A percentile compares a stretch with the other conserved stretches of the same genome.
Evolutionary conservation across 1,284 basidiomycete genomes (phyloP).

Genomic region (Calocybe gambosa): DNA sequence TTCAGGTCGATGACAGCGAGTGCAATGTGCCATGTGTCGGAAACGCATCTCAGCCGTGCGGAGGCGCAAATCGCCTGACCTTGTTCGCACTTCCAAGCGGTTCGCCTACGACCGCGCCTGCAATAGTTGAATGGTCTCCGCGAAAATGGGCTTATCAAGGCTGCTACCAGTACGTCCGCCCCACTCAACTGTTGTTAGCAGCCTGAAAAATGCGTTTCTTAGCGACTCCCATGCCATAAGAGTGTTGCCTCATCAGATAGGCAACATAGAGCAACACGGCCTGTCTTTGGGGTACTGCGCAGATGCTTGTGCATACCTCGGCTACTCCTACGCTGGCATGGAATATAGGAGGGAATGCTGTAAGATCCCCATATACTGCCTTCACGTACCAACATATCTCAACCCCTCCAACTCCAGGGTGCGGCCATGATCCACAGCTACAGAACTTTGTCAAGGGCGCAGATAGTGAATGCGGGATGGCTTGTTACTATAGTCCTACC

Average conservation of each 20-base stretch:
- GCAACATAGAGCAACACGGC: not conserved
- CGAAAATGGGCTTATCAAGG: slow-evolving; percentile 12
- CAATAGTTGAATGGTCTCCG: not conserved
- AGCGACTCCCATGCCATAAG: slow-evolving; percentile 6
- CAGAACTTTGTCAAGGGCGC: not conserved
- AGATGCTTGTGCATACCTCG: slow-evolving; percentile 1
- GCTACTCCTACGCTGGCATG: slow-evolving; percentile 8
- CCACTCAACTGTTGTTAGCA: not conserved
- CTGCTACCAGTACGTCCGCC: slow-evolving; percentile 9
- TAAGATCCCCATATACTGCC: not conserved
- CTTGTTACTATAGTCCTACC: slow-evolving; percentile 9
- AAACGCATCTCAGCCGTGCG: slow-evolving; percentile 13
- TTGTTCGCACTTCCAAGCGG: slow-evolving; percentile 2
- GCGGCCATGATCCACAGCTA: slow-evolving; percentile 4
- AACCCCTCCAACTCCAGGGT: not conserved
- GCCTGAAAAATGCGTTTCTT: not conserved
- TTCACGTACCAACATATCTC: not conserved
- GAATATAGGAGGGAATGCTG: slow-evolving; percentile 11
- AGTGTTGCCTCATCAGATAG: slow-evolving; percentile 4
- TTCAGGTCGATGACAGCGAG: slow-evolving; percentile 12
- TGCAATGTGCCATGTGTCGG: slow-evolving; percentile 13
- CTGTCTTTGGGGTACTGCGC: slow-evolving; percentile 7
- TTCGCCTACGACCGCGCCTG: slow-evolving; percentile 10
- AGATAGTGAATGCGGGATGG: slow-evolving; percentile 13
- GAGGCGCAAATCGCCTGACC: slow-evolving; percentile 11